Conservation (phyloP, 441 rosid genomes). For the Gossypium aridum region DNA sequence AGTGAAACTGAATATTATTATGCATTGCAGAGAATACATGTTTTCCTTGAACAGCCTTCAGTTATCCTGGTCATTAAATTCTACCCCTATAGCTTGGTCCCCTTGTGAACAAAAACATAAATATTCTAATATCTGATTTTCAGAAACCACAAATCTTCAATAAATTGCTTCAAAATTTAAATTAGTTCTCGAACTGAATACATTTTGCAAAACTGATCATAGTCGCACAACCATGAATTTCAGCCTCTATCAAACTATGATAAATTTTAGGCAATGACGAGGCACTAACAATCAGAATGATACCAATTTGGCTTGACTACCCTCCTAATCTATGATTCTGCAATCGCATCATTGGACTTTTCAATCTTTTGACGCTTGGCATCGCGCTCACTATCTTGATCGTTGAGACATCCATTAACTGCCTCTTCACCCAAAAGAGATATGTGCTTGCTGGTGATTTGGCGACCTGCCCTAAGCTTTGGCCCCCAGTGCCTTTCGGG, state of each 20-base stretch:
- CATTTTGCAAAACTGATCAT: not conserved
- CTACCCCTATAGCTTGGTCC: too few species aligned
- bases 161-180: not conserved
- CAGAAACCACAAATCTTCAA: too few species aligned
- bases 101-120: too few species aligned
- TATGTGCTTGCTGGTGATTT: slow-evolving; percentile 83
- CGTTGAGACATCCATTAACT: slow-evolving; percentile 64
- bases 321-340: slow-evolving; percentile 13
- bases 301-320: slow-evolving; percentile 13
- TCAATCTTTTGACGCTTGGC: slow-evolving; percentile 42
- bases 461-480: slow-evolving; percentile 89
- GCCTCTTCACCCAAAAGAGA: slow-evolving; percentile 91
- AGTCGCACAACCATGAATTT: not conserved
- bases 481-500: slow-evolving; percentile 99
- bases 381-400: slow-evolving; percentile 34
- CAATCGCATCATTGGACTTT: slow-evolving; percentile 22
- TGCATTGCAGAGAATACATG: too few species aligned
- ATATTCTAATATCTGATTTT: too few species aligned
- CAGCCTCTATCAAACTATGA: not conserved
- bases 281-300: not conserved
- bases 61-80: too few species aligned
- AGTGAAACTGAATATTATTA: too few species aligned
- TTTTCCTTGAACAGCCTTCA: too few species aligned
- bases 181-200: not conserved
- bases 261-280: not conserved